Base-by-base conservation (phyloP, 176 grass and related monocot species). In the Cymbopogon citratus region DNA sequence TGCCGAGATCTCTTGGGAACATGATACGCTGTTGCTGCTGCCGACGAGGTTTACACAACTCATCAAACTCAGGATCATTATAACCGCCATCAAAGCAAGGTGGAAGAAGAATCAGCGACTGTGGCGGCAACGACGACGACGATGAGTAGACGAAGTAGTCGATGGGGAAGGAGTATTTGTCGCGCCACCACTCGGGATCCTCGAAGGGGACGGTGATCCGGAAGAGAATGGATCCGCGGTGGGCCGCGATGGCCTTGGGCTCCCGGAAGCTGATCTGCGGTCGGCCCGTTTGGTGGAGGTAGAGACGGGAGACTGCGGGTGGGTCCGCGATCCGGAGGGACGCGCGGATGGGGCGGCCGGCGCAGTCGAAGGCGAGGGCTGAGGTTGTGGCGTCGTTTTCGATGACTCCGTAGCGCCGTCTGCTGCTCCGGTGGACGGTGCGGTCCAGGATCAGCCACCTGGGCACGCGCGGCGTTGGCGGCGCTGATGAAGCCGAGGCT, bases 61-160 rank as follows among this genome's bases (percentile, higher is more conserved):
- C 1, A 18, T 49, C 46, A 18, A 49, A 5, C 14, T 12, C 4
- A 1, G 46, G 14, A 15, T 49, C 15, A 5, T 4, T 49, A 15
- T 49, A 15, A 15, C 46, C 46, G 2, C 46, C 15, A 15, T 36
- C 34, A 5, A 36, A 36, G 34, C 34, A 36, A 5, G 34, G 34
- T 2, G 34, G 81, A 2, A 83, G 71, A 3, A 34, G 23, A 4
- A 5, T 28, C 43, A 83, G 81, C 1, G 71, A 74, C n/a, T n/a
- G n/a, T n/a, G n/a, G n/a, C n/a, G n/a, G n/a, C n/a, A n/a, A n/a
- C n/a, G n/a, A n/a, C n/a, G n/a, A n/a, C n/a, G n/a, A n/a, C n/a
- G n/a, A n/a, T n/a, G n/a, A n/a, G 80, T 83, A 74, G 59, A 83
- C 70, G 43, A 74, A 27, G 41, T 64, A 83, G 19, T 74, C 70